These are phyloP conservation scores for Salix caprea DNA, from an alignment of 345 rosid species.

Conservation along the genomic window DNA sequence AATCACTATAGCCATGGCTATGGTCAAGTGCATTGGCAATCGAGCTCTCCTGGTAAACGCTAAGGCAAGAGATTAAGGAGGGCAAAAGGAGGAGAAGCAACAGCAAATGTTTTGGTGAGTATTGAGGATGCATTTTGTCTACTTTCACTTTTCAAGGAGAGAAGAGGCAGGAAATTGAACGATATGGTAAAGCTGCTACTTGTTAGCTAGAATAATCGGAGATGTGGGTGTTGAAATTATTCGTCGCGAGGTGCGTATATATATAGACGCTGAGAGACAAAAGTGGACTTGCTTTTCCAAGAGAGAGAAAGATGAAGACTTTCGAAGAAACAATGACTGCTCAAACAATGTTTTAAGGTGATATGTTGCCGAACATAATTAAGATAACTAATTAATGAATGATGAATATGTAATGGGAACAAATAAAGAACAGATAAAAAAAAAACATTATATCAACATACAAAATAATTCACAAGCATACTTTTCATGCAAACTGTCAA, in stretches of 20 bases:
- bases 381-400: too few relatives aligned
- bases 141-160: background rate
- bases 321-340: constrained; percentile 6
- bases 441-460: too few relatives aligned
- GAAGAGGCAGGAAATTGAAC: background rate
- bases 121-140: constrained; percentile 17
- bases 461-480: too few relatives aligned
- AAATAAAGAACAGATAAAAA: too few relatives aligned
- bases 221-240: background rate
- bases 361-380: too few relatives aligned
- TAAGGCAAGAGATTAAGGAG: constrained; percentile 16
- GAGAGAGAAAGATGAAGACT: background rate
- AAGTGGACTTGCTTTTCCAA: background rate
- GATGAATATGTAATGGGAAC: too few relatives aligned
- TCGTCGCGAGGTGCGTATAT: background rate
- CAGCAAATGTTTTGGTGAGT: constrained; percentile 6
- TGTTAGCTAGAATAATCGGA: background rate
- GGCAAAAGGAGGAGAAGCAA: background rate
- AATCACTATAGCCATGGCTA: too few relatives aligned
- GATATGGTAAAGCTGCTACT: background rate
- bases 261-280: constrained; percentile 8
- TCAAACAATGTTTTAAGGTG: too few relatives aligned
- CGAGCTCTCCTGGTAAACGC: constrained; percentile 12
- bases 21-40: background rate
- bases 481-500: too few relatives aligned